Percentiles rank a stretch among this genome's conserved stretches.
phyloP scores from a whole-genome alignment of 2,329 filamentous ascomycete genomes.

The Emergomyces pasteurianus region DNA sequence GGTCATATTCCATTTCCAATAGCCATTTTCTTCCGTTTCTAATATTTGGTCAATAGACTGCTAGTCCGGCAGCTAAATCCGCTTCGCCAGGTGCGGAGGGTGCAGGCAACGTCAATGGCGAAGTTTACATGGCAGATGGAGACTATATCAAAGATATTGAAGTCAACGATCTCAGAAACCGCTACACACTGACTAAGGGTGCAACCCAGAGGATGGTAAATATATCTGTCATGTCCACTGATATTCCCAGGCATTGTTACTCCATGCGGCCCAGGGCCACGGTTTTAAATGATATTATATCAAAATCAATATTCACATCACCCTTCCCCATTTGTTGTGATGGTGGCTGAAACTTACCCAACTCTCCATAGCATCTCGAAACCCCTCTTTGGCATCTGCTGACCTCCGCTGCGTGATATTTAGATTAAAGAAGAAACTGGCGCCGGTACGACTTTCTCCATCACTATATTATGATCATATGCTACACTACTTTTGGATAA shows the following conservation, averaged over 20 bases:
- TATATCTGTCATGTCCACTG: constrained; percentile 60
- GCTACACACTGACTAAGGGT: constrained; percentile 93
- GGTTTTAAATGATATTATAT: not conserved
- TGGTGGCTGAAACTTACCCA: constrained; percentile 57
- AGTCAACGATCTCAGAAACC: constrained; percentile 93
- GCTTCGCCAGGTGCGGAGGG: constrained; percentile 38
- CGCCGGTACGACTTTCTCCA: constrained; percentile 75
- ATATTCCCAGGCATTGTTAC: constrained; percentile 41
- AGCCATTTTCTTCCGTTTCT: constrained; percentile 3
- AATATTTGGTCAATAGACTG: constrained; percentile 22
- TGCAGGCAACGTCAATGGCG: constrained; percentile 58
- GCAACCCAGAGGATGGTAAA: constrained; percentile 99
- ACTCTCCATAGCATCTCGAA: constrained; percentile 46
- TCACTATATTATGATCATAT: constrained; percentile 28
- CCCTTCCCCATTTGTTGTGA: constrained; percentile 25
- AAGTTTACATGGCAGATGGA: constrained; percentile 89
- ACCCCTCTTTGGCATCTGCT: constrained; percentile 80
- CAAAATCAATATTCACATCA: constrained; percentile 11
- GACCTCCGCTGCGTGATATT: constrained; percentile 73
- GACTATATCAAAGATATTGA: constrained; percentile 99
- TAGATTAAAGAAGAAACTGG: constrained; percentile 99
- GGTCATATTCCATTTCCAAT: not conserved
- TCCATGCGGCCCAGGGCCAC: constrained; percentile 24
- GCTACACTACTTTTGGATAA: constrained; percentile 37
- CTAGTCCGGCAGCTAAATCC: constrained; percentile 44